A percentile compares a stretch with the other conserved stretches of the same genome.
phyloP scores from a whole-genome alignment of 345 rosid genomes.

The Brassica juncea region DNA sequence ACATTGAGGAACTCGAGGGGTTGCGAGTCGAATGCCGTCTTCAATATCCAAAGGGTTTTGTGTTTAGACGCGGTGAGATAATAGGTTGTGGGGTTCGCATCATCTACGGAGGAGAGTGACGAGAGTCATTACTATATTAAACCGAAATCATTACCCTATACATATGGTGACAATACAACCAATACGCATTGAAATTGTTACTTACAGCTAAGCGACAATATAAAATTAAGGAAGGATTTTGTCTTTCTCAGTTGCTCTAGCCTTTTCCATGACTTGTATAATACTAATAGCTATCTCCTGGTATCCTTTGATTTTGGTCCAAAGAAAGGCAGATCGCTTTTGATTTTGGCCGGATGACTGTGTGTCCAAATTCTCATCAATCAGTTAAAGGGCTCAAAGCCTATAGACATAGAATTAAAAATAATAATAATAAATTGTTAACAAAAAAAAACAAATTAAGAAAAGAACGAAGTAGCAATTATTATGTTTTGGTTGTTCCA shows the following conservation, averaged over 20 bases:
- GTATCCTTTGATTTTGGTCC: slow-evolving; percentile 1
- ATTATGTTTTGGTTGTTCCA: slow-evolving; percentile 37
- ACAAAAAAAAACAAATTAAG: background rate
- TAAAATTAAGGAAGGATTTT: no score
- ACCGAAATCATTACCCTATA: no score
- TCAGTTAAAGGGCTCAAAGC: slow-evolving; percentile 1
- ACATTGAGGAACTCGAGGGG: no score
- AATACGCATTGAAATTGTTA: no score
- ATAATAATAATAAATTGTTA: background rate
- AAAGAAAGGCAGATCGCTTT: slow-evolving; percentile 15
- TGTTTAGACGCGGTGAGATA: no score
- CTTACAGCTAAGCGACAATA: no score
- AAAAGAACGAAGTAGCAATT: slow-evolving; percentile 9
- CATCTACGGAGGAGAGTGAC: no score
- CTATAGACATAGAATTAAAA: slow-evolving; percentile 3
- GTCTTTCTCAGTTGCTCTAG: background rate
- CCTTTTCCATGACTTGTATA: background rate
- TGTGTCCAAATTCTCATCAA: slow-evolving; percentile 30
- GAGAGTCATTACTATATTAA: no score
- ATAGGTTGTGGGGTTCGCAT: no score
- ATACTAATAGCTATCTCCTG: background rate
- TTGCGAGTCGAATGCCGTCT: no score
- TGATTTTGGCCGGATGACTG: slow-evolving; percentile 7
- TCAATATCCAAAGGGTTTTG: no score
- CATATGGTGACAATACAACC: no score